phyloP scores from a whole-genome alignment of 768 basidiomycete species.

The Coprinopsis sp. region DNA sequence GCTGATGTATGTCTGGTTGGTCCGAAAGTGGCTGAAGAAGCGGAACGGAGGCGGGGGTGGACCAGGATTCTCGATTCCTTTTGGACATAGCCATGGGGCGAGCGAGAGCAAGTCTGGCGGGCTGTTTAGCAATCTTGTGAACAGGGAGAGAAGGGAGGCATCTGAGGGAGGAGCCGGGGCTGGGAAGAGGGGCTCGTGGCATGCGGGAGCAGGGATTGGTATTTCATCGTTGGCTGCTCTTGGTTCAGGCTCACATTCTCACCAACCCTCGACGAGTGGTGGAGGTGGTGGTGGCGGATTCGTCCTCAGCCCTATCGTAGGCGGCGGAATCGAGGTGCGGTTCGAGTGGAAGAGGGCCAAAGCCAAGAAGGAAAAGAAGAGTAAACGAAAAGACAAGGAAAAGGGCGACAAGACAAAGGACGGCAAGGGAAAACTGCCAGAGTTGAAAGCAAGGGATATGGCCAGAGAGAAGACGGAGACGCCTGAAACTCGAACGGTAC shows the following conservation, averaged over 20 bases:
- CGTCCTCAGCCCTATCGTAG: conserved; percentile 12
- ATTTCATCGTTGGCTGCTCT: conserved; percentile 2
- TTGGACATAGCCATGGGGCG: background rate
- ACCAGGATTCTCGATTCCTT: background rate
- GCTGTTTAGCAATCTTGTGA: conserved; percentile 3
- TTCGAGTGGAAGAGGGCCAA: conserved; percentile 75
- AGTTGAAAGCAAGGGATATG: conserved; percentile 3
- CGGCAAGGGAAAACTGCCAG: background rate
- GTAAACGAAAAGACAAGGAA: conserved; percentile 15
- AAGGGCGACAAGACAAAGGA: conserved; percentile 14
- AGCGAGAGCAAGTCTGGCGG: conserved; percentile 7
- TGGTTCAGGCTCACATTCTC: background rate
- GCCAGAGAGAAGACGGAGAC: conserved; percentile 1
- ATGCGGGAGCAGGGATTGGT: conserved; percentile 8
- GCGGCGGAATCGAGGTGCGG: conserved; percentile 58
- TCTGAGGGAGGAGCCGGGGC: conserved; percentile 12
- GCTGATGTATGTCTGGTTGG: conserved; percentile 70
- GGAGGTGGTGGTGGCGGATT: background rate
- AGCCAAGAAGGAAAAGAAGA: conserved; percentile 22
- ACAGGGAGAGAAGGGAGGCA: conserved; percentile 4
- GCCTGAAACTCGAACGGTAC: too few species aligned
- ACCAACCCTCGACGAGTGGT: background rate
- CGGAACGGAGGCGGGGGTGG: conserved; percentile 21
- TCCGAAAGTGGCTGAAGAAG: conserved; percentile 67
- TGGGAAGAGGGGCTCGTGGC: conserved; percentile 9